A percentile compares a stretch with the other conserved stretches of the same genome.
Evolutionary conservation across 1,284 basidiomycete genomes (phyloP).

Genomic region (Meripilus lineatus): DNA sequence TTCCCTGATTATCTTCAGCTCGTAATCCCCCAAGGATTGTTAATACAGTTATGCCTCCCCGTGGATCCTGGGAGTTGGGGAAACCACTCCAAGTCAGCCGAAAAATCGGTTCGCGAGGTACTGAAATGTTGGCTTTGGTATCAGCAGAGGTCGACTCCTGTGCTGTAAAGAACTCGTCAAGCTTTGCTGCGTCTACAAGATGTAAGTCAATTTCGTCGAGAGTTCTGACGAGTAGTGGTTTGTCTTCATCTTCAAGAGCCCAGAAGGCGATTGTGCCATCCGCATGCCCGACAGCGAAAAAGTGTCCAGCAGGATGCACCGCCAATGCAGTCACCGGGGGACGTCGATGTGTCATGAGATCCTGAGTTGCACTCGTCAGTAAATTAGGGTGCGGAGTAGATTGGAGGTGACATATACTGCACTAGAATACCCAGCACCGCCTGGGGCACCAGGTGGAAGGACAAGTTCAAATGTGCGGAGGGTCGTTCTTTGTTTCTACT

Average conservation of each 20-base stretch:
- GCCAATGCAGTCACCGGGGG: constrained; percentile 70
- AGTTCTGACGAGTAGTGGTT: constrained; percentile 77
- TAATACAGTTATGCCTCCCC: constrained; percentile 67
- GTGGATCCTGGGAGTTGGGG: constrained; percentile 55
- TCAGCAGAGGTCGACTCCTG: constrained; percentile 10
- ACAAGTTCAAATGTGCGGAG: constrained; percentile 64
- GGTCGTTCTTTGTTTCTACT: constrained; percentile 56
- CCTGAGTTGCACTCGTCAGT: constrained; percentile 31
- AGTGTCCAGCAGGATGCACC: constrained; percentile 66
- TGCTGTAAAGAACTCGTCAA: constrained; percentile 39
- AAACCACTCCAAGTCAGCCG: constrained; percentile 84
- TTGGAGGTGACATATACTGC: constrained; percentile 31
- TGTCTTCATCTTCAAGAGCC: constrained; percentile 77
- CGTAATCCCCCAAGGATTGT: constrained; percentile 76
- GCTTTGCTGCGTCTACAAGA: constrained; percentile 42
- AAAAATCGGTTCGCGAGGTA: constrained; percentile 76
- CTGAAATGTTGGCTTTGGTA: constrained; percentile 5
- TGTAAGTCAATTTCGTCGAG: constrained; percentile 45
- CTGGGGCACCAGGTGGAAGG: constrained; percentile 76
- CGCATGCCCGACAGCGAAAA: constrained; percentile 71
- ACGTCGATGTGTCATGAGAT: constrained; percentile 66
- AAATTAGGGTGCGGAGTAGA: constrained; percentile 3
- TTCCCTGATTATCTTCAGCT: constrained; percentile 51
- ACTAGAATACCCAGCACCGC: constrained; percentile 60
- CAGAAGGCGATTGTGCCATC: constrained; percentile 89